These are phyloP conservation scores for Mollisia scopiformis DNA, from an alignment of 2,329 filamentous ascomycete species.

Conservation along the genomic window DNA sequence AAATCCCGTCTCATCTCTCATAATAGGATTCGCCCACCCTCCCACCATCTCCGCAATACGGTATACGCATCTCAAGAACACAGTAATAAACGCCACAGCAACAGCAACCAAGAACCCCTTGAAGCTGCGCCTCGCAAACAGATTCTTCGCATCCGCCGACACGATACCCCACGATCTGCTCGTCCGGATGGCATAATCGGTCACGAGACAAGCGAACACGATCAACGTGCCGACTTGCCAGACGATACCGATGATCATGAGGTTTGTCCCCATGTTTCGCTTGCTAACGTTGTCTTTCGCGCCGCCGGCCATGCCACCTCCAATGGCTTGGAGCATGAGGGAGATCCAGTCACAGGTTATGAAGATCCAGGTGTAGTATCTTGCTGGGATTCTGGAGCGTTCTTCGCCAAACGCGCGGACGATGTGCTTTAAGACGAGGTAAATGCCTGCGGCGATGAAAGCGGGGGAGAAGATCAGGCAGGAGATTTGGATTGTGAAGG, in stretches of 20 bases:
- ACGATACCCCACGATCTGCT: constrained; percentile 21
- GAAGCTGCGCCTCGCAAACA: constrained; percentile 17
- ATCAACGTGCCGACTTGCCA: constrained; percentile 41
- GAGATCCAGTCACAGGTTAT: constrained; percentile 61
- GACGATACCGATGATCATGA: constrained; percentile 43
- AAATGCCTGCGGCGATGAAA: constrained; percentile 62
- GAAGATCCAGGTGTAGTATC: constrained; percentile 56
- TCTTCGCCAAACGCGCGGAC: constrained; percentile 23
- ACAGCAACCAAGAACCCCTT: constrained; percentile 24
- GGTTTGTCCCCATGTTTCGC: constrained; percentile 30
- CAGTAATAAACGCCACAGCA: constrained; percentile 14
- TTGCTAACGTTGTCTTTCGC: constrained; percentile 12
- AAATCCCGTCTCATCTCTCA: constrained; percentile 64
- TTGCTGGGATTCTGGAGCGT: constrained; percentile 38
- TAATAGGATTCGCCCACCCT: constrained; percentile 65
- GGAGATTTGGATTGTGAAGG: constrained; percentile 52
- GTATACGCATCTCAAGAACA: constrained; percentile 31
- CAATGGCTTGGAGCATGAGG: constrained; percentile 60
- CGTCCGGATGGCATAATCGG: constrained; percentile 51
- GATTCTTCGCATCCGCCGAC: constrained; percentile 6
- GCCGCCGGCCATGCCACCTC: constrained; percentile 52
- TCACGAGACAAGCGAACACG: constrained; percentile 45
- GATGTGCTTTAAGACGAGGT: constrained; percentile 54
- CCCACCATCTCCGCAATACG: constrained; percentile 62
- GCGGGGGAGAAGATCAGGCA: constrained; percentile 40